Evolutionary conservation across 2,329 filamentous ascomycete genomes (phyloP).

Genomic region (Truncatella angustata): DNA sequence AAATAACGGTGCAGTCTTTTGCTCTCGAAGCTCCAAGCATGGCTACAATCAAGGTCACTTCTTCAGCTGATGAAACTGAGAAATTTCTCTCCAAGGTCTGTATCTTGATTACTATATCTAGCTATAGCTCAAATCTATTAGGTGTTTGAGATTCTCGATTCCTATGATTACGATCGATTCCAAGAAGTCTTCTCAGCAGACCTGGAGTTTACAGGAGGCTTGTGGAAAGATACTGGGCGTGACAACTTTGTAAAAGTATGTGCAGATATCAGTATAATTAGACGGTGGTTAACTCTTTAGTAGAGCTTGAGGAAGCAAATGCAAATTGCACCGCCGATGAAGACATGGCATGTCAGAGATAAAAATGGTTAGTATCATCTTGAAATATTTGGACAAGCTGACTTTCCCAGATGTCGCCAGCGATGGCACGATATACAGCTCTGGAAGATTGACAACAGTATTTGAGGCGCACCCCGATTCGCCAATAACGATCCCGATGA

Average conservation of each 20-base stretch:
- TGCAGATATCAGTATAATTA: background rate
- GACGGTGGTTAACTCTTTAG: background rate
- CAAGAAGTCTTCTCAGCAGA: background rate
- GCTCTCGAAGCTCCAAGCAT: too few species aligned
- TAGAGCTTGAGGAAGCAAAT: background rate
- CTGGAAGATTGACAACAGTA: background rate
- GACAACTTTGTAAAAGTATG: constrained; percentile 4
- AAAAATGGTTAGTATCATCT: background rate
- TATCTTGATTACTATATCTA: too few species aligned
- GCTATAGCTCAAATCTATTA: too few species aligned
- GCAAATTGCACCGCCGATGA: constrained; percentile 2
- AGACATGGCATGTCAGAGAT: constrained; percentile 3
- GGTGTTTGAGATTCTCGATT: constrained; percentile 8
- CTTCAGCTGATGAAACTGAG: too few species aligned
- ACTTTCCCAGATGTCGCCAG: background rate
- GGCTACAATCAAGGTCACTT: too few species aligned
- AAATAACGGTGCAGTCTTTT: too few species aligned
- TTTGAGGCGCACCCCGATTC: constrained; percentile 4
- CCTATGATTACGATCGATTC: constrained; percentile 6
- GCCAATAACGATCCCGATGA: constrained; percentile 7
- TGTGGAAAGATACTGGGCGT: background rate
- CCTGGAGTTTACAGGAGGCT: constrained; percentile 4
- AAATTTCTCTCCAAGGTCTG: too few species aligned
- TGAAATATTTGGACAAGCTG: background rate
- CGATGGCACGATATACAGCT: constrained; percentile 8